These are phyloP conservation scores for Diaporthe nobilis DNA, from an alignment of 2,329 filamentous ascomycete genomes.

Conservation along the genomic window DNA sequence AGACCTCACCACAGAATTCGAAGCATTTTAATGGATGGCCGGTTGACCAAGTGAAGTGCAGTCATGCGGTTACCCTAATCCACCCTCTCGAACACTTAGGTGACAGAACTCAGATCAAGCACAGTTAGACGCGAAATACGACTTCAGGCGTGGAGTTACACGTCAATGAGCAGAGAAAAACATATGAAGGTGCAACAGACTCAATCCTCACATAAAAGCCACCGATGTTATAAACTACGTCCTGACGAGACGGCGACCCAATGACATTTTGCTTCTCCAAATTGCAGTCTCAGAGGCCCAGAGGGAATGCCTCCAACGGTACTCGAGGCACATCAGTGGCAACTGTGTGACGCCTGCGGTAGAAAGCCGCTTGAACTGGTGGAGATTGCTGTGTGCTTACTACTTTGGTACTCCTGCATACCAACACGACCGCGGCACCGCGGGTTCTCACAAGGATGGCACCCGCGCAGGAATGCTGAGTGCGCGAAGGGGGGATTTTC, in stretches of 20 bases:
- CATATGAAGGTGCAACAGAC: constrained; percentile 6
- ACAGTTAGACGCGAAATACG: not conserved
- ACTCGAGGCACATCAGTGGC: not conserved
- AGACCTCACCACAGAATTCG: not conserved
- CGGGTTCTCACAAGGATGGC: constrained; percentile 14
- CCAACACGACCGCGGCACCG: constrained; percentile 38
- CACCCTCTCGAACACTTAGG: not conserved
- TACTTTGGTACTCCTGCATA: constrained; percentile 31
- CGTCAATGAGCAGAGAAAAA: not conserved
- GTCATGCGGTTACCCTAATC: not conserved
- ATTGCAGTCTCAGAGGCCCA: constrained; percentile 32
- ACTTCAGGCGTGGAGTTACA: constrained; percentile 1
- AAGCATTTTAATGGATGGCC: not conserved
- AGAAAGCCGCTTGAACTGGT: constrained; percentile 17
- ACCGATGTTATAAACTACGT: constrained; percentile 9
- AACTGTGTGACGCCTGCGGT: constrained; percentile 20
- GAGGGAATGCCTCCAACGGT: constrained; percentile 26
- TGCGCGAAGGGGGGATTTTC: constrained; percentile 35
- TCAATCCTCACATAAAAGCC: constrained; percentile 24
- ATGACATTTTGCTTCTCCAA: constrained; percentile 19
- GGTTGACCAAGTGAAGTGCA: not conserved
- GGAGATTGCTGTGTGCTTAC: constrained; percentile 32
- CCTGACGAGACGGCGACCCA: constrained; percentile 10
- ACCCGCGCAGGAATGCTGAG: constrained; percentile 30
- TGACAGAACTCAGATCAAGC: not conserved